A percentile compares a stretch with the other conserved stretches of the same genome.
Evolutionary conservation across 495 filamentous ascomycete species (phyloP).

Genomic region (Talaromyces trachyspermus): DNA sequence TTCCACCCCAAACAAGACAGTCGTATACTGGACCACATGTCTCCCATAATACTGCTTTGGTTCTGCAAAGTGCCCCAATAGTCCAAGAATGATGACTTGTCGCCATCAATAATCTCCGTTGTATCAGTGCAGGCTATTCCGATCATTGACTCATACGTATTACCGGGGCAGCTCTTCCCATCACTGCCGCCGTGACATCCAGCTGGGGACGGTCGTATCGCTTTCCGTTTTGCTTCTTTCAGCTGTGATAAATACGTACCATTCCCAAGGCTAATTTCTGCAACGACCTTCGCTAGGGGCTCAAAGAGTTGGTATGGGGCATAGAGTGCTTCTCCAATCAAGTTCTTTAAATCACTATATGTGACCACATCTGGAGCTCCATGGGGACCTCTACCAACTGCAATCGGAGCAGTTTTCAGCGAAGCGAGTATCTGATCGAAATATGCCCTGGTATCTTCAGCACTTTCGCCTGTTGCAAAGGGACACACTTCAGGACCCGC

Average conservation of each 20-base stretch:
- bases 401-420: not conserved
- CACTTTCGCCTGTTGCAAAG: conserved; percentile 8
- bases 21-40: not conserved
- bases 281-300: not conserved
- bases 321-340: not conserved
- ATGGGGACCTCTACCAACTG: not conserved
- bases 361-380: not conserved
- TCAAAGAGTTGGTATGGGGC: not conserved
- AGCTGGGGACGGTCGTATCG: not conserved
- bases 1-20: conserved; percentile 1
- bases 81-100: not conserved
- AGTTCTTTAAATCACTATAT: not conserved
- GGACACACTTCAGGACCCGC: conserved; percentile 23
- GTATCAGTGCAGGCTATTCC: conserved; percentile 4
- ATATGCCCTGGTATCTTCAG: not conserved
- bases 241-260: not conserved
- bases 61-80: not conserved
- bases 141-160: not conserved
- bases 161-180: not conserved
- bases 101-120: not conserved
- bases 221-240: not conserved
- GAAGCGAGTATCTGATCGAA: not conserved
- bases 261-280: not conserved
- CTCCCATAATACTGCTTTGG: conserved; percentile 1
- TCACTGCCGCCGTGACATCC: not conserved